A percentile compares a stretch with the other conserved stretches of the same genome.
These are phyloP conservation scores for Corymbia calophylla DNA, from an alignment of 441 rosid genomes.

Conservation along the genomic window DNA sequence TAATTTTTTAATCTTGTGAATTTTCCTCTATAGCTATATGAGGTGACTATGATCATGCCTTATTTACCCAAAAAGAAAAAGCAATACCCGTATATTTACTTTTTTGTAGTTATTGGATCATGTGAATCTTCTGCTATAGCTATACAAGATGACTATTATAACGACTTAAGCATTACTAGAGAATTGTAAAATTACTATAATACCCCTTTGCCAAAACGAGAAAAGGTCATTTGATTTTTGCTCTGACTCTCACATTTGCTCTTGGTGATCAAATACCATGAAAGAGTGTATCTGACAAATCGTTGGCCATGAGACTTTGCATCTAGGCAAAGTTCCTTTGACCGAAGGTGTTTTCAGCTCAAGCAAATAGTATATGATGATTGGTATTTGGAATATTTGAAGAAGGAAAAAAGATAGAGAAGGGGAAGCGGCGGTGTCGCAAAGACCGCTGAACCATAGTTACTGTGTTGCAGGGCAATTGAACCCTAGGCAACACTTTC, in stretches of 20 bases:
- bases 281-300: neutral
- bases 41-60: no score
- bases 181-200: no score
- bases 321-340: neutral
- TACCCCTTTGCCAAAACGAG: no score
- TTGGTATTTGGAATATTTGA: neutral
- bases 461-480: no score
- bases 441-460: neutral
- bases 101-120: no score
- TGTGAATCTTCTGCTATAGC: no score
- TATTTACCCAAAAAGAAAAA: no score
- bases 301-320: neutral
- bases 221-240: neutral
- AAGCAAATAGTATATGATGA: neutral
- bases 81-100: no score
- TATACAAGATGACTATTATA: no score
- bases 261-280: neutral
- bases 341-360: neutral
- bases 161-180: no score
- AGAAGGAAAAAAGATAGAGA: neutral
- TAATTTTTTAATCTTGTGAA: no score
- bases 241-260: neutral
- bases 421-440: neutral
- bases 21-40: no score
- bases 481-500: neutral